A percentile compares a stretch with the other conserved stretches of the same genome.
phyloP scores from a whole-genome alignment of 2,329 filamentous ascomycete genomes.

The Stenocarpella maydis region DNA sequence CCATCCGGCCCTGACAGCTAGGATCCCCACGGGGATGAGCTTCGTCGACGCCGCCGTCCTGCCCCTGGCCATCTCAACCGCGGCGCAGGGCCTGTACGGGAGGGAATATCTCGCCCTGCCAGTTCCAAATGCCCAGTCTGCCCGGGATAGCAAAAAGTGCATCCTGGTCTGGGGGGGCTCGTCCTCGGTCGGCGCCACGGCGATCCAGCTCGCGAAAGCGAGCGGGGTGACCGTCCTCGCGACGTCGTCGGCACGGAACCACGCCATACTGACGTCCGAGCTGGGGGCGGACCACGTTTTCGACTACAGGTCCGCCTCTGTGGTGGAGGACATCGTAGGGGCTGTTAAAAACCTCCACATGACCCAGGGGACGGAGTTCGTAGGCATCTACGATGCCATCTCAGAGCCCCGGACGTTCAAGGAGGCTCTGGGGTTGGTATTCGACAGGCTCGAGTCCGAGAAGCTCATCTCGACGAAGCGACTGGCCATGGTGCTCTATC shows the following conservation, averaged over 20 bases:
- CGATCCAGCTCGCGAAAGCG: constrained; percentile 32
- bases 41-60: constrained; percentile 29
- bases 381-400: constrained; percentile 28
- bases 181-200: constrained; percentile 31
- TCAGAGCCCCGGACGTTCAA: constrained; percentile 2
- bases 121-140: constrained; percentile 28
- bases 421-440: not conserved
- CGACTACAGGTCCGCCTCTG: constrained; percentile 29
- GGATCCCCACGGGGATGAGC: not conserved
- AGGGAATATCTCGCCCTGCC: constrained; percentile 25
- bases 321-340: constrained; percentile 19
- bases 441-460: constrained; percentile 5
- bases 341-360: not conserved
- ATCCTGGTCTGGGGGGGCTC: constrained; percentile 36
- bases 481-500: not conserved
- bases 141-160: not conserved
- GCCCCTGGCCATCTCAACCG: constrained; percentile 31
- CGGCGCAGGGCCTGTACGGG: constrained; percentile 24
- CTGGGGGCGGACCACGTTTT: constrained; percentile 25
- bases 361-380: not conserved
- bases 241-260: constrained; percentile 31
- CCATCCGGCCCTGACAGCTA: constrained; percentile 11
- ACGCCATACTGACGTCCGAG: not conserved
- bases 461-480: constrained; percentile 6
- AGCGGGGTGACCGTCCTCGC: constrained; percentile 32